Evolutionary conservation across 202 grass and related monocot species (phyloP), one percentile per base, ranked within the genome.

Genomic region (Setaria italica): DNA sequence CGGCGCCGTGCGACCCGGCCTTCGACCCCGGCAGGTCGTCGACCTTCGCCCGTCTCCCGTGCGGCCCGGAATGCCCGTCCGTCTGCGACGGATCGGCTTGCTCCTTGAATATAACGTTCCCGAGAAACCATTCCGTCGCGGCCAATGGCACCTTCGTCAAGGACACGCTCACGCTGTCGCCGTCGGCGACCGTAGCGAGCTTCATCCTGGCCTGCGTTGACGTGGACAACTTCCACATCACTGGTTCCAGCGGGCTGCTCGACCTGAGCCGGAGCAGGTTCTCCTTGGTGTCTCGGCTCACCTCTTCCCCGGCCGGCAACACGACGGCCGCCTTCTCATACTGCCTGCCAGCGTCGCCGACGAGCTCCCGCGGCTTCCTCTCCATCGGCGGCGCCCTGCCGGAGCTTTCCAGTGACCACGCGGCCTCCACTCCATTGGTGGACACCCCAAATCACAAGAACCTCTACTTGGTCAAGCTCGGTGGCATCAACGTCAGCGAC

Each of bases 1-100:
- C 19, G 7, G 19, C 55, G 30, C 32, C 32, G 30, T 64, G 62
- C 30, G 62, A 64, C 62, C 62, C 3, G 30, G 62, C 30, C 11
- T 85, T 92, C 10, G 80, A 87, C 64, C 90, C 90, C 14, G 10
- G 59, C 1, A 32, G 62, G 25, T 89, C 90, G 0, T 81, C 87
- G 17, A 82, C 87, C 3, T 19, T 64, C 30, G 30, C 11, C 4
- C 11, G 30, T 5, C 30, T 64, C 30, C 0, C 29, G 11, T 34
- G 62, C 62, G 62, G 62, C 30, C 62, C 30, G 29, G 62, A 64
- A 4, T 64, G 62, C 62, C 29, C 62, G 11, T 34, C 62, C 30
- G 4, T 7, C 4, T 64, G 62, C 62, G 3, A 15, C 62, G 29
- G 12, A 35, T 8, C 29, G 67, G 30, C 2, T 20, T 64, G 62